A percentile compares a stretch with the other conserved stretches of the same genome.
These are phyloP conservation scores for Fulvia fulva DNA, from an alignment of 2,329 filamentous ascomycete genomes.

Conservation along the genomic window DNA sequence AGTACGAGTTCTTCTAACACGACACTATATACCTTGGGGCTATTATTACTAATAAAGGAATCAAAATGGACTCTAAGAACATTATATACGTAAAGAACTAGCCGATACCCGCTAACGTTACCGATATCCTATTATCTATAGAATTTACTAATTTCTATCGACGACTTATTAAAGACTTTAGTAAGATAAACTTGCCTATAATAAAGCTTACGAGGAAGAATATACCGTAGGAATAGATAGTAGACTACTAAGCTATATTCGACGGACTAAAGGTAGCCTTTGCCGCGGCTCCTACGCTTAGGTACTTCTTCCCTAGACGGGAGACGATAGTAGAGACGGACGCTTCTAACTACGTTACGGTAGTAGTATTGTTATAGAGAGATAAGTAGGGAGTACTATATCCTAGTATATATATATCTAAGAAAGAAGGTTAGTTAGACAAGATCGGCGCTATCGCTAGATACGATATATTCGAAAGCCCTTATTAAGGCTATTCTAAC, in stretches of 20 bases:
- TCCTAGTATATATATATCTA: too few species aligned
- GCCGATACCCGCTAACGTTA: conserved; percentile 9
- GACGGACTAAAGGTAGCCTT: neutral
- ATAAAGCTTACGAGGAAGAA: neutral
- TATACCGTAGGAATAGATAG: neutral
- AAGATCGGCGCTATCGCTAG: too few species aligned
- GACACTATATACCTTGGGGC: conserved; percentile 19
- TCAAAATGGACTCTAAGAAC: conserved; percentile 17
- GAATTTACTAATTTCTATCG: conserved; percentile 23
- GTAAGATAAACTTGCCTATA: neutral
- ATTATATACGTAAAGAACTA: conserved; percentile 13
- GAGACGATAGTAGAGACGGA: too few species aligned
- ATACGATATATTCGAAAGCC: too few species aligned
- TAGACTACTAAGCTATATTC: neutral
- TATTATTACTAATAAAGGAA: conserved; percentile 13
- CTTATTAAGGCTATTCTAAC: too few species aligned
- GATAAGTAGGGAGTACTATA: too few species aligned
- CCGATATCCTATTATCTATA: conserved; percentile 21
- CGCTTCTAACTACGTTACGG: too few species aligned
- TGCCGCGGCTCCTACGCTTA: neutral
- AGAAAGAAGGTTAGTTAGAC: too few species aligned
- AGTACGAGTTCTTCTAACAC: conserved; percentile 20
- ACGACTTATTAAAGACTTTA: conserved; percentile 22
- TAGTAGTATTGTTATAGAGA: too few species aligned
- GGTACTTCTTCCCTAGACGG: too few species aligned